Evolutionary conservation across 2,329 filamentous ascomycete species (phyloP), one percentile per base, ranked within the genome.

Genomic region (Talaromyces marneffei): DNA sequence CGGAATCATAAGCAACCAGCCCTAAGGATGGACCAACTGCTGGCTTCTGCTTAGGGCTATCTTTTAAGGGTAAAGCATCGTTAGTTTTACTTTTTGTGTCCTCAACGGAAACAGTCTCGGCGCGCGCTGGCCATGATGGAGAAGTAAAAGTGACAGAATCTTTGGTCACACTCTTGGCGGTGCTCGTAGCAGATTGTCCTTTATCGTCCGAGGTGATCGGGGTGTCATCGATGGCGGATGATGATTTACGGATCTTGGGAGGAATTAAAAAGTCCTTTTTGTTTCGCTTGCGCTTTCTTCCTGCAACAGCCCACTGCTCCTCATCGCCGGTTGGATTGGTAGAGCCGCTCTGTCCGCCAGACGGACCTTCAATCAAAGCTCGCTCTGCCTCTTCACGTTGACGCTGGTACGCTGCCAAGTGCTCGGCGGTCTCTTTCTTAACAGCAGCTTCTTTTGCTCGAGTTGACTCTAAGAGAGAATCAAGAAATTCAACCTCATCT

Each of bases 301-400:
- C 76, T 12, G 76, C 75, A 16, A 78, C 74, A 4, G 72, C 71
- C 83, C 83, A 85, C 57, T 80, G 74, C 54, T 79, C 78, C 57
- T 74, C 74, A 54, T 76, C 72, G 3, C 67, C 70, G 2, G 72
- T 59, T 23, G 67, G 70, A 1, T 66, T 67, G 3, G 70, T 66
- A 39, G 62, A 46, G 20, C 56, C 57, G 2, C 64, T 57, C 27
- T 75, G 70, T 33, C 50, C 62, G 12, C 65, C 72, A 4, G 71
- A 69, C n/a, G 69, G 71, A 23, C 74, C 71, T 50, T 78, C 77
- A 9, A 75, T 61, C 9, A 78, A 67, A 64, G 75, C 78, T 65
- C 80, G 80, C 70, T 87, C 84, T 0, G 80, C 82, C 64, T 85
- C 81, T 64, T 86, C 83, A 63, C 83, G 83, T 66, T 84, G 82